These are phyloP conservation scores for Chrysosporium queenslandicum DNA, from an alignment of 2,329 filamentous ascomycete species.

Conservation along the genomic window DNA sequence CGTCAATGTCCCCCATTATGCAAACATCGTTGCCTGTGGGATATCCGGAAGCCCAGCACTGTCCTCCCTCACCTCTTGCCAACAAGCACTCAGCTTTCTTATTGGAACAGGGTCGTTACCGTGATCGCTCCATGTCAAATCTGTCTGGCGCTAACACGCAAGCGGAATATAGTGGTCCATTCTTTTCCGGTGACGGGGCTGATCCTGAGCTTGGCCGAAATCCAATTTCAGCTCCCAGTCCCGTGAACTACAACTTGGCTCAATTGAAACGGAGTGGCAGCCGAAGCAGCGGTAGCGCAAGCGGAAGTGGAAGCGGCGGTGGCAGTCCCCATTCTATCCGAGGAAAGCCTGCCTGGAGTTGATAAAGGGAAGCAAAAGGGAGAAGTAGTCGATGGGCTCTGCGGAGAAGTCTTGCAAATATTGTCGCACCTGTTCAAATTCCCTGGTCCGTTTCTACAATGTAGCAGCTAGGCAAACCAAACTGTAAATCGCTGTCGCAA, in stretches of 20 bases:
- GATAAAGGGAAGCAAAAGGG: not conserved
- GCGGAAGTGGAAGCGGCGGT: constrained; percentile 32
- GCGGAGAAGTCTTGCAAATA: not conserved
- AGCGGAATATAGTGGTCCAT: constrained; percentile 27
- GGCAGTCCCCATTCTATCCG: constrained; percentile 33
- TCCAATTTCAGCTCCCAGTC: constrained; percentile 20
- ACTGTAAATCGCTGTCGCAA: not conserved
- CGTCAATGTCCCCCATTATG: constrained; percentile 27
- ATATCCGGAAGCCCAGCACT: constrained; percentile 26
- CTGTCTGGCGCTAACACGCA: constrained; percentile 32
- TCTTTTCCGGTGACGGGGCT: constrained; percentile 26
- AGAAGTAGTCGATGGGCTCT: not conserved
- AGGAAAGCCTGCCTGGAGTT: constrained; percentile 25
- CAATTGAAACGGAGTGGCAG: constrained; percentile 37
- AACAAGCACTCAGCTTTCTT: constrained; percentile 27
- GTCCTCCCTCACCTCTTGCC: constrained; percentile 25
- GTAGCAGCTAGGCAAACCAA: constrained; percentile 4
- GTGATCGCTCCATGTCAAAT: constrained; percentile 36
- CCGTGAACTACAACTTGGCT: constrained; percentile 31
- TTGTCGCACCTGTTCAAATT: not conserved
- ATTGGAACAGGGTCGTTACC: constrained; percentile 24
- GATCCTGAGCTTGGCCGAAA: constrained; percentile 27
- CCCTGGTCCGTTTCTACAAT: too few relatives aligned
- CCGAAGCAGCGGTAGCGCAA: constrained; percentile 39
- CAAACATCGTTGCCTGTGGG: constrained; percentile 27